Base-by-base conservation (phyloP, 108 stramenopile species). In the Pseudonitzschia multiseries region DNA sequence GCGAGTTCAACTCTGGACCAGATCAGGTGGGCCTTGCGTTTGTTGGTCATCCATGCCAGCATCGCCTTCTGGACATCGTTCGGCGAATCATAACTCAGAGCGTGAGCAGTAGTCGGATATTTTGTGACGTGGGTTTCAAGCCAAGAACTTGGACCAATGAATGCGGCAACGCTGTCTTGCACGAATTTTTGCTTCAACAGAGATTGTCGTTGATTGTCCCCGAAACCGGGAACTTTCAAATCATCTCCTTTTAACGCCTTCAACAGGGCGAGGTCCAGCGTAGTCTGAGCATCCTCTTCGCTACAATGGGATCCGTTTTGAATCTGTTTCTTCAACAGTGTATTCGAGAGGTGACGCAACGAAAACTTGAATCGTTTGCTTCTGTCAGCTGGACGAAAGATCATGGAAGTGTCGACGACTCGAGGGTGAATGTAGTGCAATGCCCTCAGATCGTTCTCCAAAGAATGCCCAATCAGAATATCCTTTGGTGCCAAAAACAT, bases 361-460 rank as follows among this genome's bases (percentile, higher is more conserved):
- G 87, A 83, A 75, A 86, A 89, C 65, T 94, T 94, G 74, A 76
- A 73, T 22, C 83, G 79, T 54, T 82, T 87, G 64, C 77, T 86
- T 15, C 40, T 41, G 40, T 70, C 43, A 8, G 42, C 15, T 41
- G 74, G 79, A 50, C 81, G 81, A 79, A 93, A 98, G 27, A 96
- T 42, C 20, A 96, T 69, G 41, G 95, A 77, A 10, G 97, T 96
- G 72, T 98, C 97, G 31, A 95, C 83, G 15, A 93, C 72, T 22
- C 78, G 75, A 42, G 71, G 63, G 74, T 98, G 97, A 15, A 92
- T 74, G 15, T 91, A 79, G 42, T 80, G 74, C 6, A 92, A 74
- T 20, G 95, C 95, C 64, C 69, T 80, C 15, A 98, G 75, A 79
- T 98, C 97, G 73, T 96, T 95, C 71, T 98, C 97, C 42, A 95